Base-by-base conservation (phyloP, 441 rosid genomes). In the Hura crepitans region DNA sequence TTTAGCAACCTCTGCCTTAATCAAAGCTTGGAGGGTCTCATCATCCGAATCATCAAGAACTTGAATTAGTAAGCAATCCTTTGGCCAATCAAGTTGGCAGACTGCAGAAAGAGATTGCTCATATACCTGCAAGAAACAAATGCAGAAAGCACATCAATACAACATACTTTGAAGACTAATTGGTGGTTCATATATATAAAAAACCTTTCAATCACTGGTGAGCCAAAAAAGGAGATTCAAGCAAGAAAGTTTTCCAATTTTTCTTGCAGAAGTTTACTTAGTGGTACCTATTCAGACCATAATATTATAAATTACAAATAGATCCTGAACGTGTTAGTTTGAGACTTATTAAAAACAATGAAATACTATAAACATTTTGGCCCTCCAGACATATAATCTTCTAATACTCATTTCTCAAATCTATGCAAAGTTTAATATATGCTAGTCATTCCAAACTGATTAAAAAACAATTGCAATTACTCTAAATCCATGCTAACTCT, bases 81-180 rank as follows among this genome's bases (percentile, higher is more conserved):
- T 90, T 27, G 98, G 98, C 98, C 98, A 93, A 80, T 89, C 92
- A 47, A 91, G 82, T 73, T 87, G 96, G 80, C 97, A 86, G 62
- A 90, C 95, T 46, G 98, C 97, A 75, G 91, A 86, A 55, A 91
- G 89, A 53, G 98, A 93, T 75, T 93, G 98, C 58, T 89, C 91
- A 69, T 91, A 93, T 6, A 93, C 98, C 98, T 93, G 74, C 68
- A 79, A 28, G 72, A 70, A 64, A 61, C 64, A 62, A 71, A 61
- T 15, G 42, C 43, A 67, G n/a, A 74, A 74, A 59, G 30, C 47
- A 31, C 17, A 55, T 53, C 37, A 78, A 42, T 47, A 72, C 50
- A 56, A 39, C 68, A 66, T 37, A 8, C 5, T 2, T 37, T 47
- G 45, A 35, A 54, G 33, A 13, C 33, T 49, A 37, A 53, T 70